Evolutionary conservation across 768 basidiomycete species (phyloP), one percentile per base, ranked within the genome.

Genomic region (Mycena haematopus): DNA sequence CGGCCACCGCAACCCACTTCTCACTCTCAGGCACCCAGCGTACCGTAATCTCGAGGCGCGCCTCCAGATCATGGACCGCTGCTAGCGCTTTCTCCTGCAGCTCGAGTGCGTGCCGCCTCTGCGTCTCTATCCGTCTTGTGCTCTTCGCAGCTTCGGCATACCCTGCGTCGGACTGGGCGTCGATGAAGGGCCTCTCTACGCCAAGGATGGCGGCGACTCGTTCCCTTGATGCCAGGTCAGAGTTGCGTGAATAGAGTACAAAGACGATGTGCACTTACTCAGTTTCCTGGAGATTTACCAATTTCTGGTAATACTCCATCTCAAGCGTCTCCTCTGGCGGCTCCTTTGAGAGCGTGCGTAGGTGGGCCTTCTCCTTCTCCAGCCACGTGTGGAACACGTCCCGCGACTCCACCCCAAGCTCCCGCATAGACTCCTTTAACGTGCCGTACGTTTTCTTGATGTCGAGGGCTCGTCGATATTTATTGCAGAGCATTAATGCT

Each of bases 231-330:
- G 35, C n/a, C 33, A 33, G 33, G 6, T 15, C 15, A 6, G 14
- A 11, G 14, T 6, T 17, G n/a, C 19, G 11, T 19, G 27, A n/a
- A 33, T 11, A 11, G 31, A 33, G 11, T 33, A 11, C 6, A 13
- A n/a, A n/a, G n/a, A n/a, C n/a, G n/a, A n/a, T n/a, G n/a, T n/a
- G 21, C 2, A 38, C 51, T 10, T 24, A 52, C 51, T 52, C 35
- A 11, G 22, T 19, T 3, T 36, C 35, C 11, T 14, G 10, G 13
- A 52, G 22, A 10, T 52, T 52, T 24, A 52, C 35, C 33, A 52
- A 21, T 22, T 52, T 52, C 31, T 52, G 51, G 22, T 36, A 38
- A 38, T 52, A 52, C 51, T 52, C 51, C 51, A 52, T 52, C 35
- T 35, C 51, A 21, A 36, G 11, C 1, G 51, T 52, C 15, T 52